Conservation (phyloP, 2,329 filamentous ascomycete genomes). For the Fusarium nisikadoi region DNA sequence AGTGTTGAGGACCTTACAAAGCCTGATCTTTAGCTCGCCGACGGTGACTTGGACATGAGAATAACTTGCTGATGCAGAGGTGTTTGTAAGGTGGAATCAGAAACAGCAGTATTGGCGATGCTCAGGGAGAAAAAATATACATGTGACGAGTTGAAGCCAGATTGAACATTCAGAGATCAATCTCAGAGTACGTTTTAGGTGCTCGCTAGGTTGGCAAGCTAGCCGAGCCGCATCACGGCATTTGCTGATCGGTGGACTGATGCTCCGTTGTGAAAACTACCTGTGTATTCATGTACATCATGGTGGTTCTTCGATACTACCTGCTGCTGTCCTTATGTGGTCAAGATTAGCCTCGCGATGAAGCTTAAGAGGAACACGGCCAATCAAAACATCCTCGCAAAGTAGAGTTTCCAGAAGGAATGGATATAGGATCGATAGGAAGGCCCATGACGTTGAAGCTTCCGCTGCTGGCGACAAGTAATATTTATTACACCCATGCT, state of each 20-base stretch:
- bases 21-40: not conserved
- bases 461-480: not conserved
- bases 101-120: not conserved
- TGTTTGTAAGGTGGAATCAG: not conserved
- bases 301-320: not conserved
- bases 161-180: not conserved
- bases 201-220: not conserved
- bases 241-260: slow-evolving; percentile 17
- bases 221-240: slow-evolving; percentile 9
- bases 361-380: not conserved
- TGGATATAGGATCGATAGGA: slow-evolving; percentile 2
- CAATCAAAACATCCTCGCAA: not conserved
- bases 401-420: slow-evolving; percentile 19
- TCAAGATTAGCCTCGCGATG: not conserved
- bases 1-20: not conserved
- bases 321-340: not conserved
- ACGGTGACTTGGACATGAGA: not conserved
- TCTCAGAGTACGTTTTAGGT: not conserved
- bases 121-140: no score
- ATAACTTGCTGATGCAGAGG: not conserved
- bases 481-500: slow-evolving; percentile 1
- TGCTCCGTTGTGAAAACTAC: slow-evolving; percentile 18
- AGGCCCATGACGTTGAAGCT: slow-evolving; percentile 21
- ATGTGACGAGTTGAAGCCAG: not conserved
- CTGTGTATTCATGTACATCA: not conserved